Conservation (phyloP, 192 early-diverging fungal species). For the Obelidium mucronatum region DNA sequence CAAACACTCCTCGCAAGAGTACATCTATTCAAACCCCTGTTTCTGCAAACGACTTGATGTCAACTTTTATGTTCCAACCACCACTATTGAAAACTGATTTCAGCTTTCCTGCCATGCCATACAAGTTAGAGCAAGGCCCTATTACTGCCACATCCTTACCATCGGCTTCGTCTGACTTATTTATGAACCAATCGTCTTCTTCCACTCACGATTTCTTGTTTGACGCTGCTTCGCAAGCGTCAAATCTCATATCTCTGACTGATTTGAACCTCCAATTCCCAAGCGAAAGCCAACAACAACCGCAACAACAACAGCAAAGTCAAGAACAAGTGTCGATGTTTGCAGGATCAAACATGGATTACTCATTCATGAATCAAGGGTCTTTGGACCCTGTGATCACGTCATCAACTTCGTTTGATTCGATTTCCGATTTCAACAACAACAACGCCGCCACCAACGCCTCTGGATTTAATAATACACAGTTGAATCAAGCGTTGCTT, state of each 20-base stretch:
- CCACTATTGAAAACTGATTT: background rate
- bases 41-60: background rate
- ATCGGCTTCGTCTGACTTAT: background rate
- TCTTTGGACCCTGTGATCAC: background rate
- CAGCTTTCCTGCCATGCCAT: background rate
- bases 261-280: too few species aligned
- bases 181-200: too few species aligned
- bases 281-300: too few species aligned
- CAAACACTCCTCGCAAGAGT: background rate
- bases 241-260: too few species aligned
- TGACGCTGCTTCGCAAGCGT: too few species aligned
- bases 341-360: background rate
- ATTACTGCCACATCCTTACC: background rate
- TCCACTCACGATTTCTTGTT: too few species aligned
- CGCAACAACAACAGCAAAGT: background rate
- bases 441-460: too few species aligned
- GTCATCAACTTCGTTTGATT: background rate
- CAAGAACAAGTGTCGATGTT: background rate
- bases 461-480: too few species aligned
- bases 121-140: background rate
- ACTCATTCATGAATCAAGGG: background rate
- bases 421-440: background rate
- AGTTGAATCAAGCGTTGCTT: too few species aligned
- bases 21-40: background rate
- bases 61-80: background rate